phyloP scores from a whole-genome alignment of 2,329 filamentous ascomycete genomes.

The Amesomyces nigricolor region DNA sequence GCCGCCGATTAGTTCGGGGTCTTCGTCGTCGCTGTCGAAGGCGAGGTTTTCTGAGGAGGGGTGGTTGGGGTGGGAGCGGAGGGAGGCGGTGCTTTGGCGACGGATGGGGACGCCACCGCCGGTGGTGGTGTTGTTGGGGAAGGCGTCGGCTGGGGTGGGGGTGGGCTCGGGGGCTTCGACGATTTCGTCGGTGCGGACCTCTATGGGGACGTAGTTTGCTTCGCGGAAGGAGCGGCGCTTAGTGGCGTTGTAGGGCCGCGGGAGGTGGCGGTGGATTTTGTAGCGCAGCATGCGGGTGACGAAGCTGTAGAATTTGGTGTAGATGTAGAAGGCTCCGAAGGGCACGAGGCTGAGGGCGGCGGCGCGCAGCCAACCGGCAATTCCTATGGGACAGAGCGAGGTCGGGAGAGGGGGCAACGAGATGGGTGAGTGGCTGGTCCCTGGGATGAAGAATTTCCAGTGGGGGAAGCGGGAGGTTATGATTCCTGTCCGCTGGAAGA shows the following conservation, averaged over 20 bases:
- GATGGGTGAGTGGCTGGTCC: slow-evolving; percentile 47
- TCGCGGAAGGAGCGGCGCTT: slow-evolving; percentile 6
- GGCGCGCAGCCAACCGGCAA: slow-evolving; percentile 41
- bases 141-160: slow-evolving; percentile 1
- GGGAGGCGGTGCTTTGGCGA: slow-evolving; percentile 43
- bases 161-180: neutral
- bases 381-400: slow-evolving; percentile 34
- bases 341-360: slow-evolving; percentile 42
- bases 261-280: slow-evolving; percentile 14
- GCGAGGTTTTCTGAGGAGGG: slow-evolving; percentile 34
- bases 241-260: slow-evolving; percentile 16
- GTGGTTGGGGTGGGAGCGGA: slow-evolving; percentile 30
- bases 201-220: neutral
- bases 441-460: slow-evolving; percentile 49
- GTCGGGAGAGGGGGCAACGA: slow-evolving; percentile 39
- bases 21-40: slow-evolving; percentile 52
- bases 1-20: slow-evolving; percentile 46
- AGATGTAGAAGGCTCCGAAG: slow-evolving; percentile 42
- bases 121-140: neutral
- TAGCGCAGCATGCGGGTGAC: slow-evolving; percentile 22
- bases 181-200: slow-evolving; percentile 1
- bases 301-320: slow-evolving; percentile 35
- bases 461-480: slow-evolving; percentile 41
- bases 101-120: slow-evolving; percentile 27
- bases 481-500: slow-evolving; percentile 48